These are phyloP conservation scores for Crithidia sp. DNA, from an alignment of 208 protist species.

Conservation along the genomic window DNA sequence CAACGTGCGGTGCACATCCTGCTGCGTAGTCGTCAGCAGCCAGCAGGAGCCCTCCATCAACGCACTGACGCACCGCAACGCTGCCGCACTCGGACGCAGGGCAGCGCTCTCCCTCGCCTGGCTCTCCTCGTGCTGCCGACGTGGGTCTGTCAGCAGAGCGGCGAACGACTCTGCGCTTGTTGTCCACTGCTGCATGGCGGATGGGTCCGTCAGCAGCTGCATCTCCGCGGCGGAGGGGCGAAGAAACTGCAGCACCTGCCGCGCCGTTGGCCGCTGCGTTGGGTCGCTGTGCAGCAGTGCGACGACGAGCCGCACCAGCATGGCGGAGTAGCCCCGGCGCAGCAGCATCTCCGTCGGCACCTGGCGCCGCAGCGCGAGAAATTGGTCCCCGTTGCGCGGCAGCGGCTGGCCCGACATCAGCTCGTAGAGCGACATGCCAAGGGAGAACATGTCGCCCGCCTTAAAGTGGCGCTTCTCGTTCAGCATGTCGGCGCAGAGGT, in stretches of 20 bases:
- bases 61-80: slow-evolving; percentile 35
- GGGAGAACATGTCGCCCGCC: slow-evolving; percentile 89
- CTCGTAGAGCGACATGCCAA: slow-evolving; percentile 93
- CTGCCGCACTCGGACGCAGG: background rate
- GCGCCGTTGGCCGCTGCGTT: slow-evolving; percentile 64
- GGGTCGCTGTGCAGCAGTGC: slow-evolving; percentile 64
- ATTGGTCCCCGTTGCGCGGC: slow-evolving; percentile 77
- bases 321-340: slow-evolving; percentile 64
- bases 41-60: slow-evolving; percentile 33
- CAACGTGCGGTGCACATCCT: slow-evolving; percentile 19
- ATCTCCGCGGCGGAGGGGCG: slow-evolving; percentile 49
- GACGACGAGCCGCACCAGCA: slow-evolving; percentile 54
- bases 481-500: slow-evolving; percentile 91
- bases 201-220: slow-evolving; percentile 25
- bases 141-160: slow-evolving; percentile 2
- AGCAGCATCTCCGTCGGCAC: slow-evolving; percentile 51
- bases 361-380: slow-evolving; percentile 60
- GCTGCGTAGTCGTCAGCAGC: slow-evolving; percentile 32
- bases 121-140: slow-evolving; percentile 7
- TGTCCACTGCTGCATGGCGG: slow-evolving; percentile 40
- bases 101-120: background rate
- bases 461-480: slow-evolving; percentile 86
- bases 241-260: slow-evolving; percentile 66
- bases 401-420: slow-evolving; percentile 81
- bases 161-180: slow-evolving; percentile 12